These are phyloP conservation scores for Lachancea sp. DNA, from an alignment of 805 yeast genomes.

Conservation along the genomic window DNA sequence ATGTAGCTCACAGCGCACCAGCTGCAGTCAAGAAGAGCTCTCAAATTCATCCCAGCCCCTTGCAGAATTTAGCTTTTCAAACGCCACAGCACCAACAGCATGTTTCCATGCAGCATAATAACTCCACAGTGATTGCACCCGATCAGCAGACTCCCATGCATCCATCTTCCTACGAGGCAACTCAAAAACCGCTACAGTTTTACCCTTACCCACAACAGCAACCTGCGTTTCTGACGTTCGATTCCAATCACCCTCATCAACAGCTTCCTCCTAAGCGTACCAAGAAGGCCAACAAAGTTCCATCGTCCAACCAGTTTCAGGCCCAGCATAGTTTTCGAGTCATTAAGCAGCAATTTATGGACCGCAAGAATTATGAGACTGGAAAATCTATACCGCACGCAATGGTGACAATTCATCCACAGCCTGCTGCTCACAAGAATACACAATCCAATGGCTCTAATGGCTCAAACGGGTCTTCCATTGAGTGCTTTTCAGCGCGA, in stretches of 20 bases:
- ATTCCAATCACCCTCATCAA: conserved; percentile 3
- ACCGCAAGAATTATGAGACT: conserved; percentile 15
- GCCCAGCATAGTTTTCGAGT: conserved; percentile 17
- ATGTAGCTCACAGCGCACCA: conserved; percentile 4
- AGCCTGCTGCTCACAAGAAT: conserved; percentile 21
- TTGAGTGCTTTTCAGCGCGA: conserved; percentile 21
- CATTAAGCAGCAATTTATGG: conserved; percentile 17
- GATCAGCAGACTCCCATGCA: conserved; percentile 10
- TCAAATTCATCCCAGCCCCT: conserved; percentile 26
- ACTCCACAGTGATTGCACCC: conserved; percentile 9
- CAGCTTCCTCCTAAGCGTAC: conserved; percentile 17
- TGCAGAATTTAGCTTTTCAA: conserved; percentile 29
- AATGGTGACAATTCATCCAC: conserved; percentile 34
- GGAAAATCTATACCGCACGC: conserved; percentile 10
- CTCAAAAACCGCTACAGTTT: conserved; percentile 32
- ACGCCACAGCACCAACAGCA: conserved; percentile 28
- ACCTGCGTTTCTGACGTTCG: conserved; percentile 9
- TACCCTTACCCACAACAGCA: conserved; percentile 25
- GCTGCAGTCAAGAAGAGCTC: conserved; percentile 11
- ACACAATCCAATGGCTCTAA: conserved; percentile 11
- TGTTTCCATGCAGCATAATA: conserved; percentile 4
- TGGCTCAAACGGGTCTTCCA: conserved; percentile 18
- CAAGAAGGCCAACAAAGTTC: conserved; percentile 7
- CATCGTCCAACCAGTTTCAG: conserved; percentile 29
- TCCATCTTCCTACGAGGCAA: conserved; percentile 14